Base-by-base conservation (phyloP, 2,329 filamentous ascomycete genomes). In the Pseudogymnoascus sp. region DNA sequence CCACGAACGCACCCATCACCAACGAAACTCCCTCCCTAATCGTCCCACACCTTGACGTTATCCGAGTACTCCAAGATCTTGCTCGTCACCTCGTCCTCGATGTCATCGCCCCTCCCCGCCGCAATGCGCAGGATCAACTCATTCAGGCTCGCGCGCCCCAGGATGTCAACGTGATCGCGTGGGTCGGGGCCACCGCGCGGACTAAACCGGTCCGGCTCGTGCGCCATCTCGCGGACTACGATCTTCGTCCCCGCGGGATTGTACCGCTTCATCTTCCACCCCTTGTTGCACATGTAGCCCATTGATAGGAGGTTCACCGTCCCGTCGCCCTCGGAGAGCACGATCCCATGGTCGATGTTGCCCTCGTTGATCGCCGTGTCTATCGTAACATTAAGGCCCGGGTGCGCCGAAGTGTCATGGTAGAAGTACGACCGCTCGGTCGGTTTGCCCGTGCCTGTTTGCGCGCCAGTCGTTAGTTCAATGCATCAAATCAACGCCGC, bases 281-380 rank as follows among this genome's bases (percentile, higher is more conserved):
- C 95, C 70, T 88, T 91, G 69, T 91, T 89, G 75, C 95, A 99
- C 95, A 99, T 97, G 74, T 97, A 99, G 1, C 93, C 95, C 0
- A 87, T 86, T 69, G 90, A 96, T 9, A 99, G 77, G n/a, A 99
- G 76, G 67, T 93, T 96, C 43, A 99, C 95, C 0, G 95, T 99
- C 1, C 95, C 95, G 69, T 99, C 95, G 3, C 95, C 95, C 74
- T 97, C 95, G 38, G 93, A 93, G 81, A 97, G 88, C 35, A 96
- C 82, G n/a, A 99, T 91, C 23, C 95, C 95, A 67, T 90, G 95
- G 72, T 99, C 93, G 4, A 86, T 80, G 2, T 81, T 79, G 14
- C 80, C 83, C 61, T 80, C 79, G 1, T 80, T 88, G 33, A 88
- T 72, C 0, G 78, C 79, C 0, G 87, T 89, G 69, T 91, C 88